phyloP scores from a whole-genome alignment of 2,329 filamentous ascomycete species.

The Colletotrichum aenigma region DNA sequence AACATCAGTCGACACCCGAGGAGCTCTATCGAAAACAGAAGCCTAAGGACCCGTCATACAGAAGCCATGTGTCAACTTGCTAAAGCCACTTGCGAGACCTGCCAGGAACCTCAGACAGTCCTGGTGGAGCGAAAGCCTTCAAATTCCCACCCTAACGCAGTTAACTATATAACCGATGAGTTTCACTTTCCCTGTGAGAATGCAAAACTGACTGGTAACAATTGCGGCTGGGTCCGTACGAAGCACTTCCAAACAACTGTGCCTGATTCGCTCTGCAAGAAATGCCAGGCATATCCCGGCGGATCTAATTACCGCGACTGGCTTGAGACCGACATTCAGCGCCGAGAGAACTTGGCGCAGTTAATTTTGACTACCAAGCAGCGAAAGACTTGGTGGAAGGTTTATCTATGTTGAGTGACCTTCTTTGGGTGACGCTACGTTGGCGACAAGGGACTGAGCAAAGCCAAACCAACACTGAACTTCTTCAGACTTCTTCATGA shows the following conservation, averaged over 20 bases:
- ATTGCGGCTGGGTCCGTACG: not conserved
- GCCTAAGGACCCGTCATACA: not conserved
- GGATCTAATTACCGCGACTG: not conserved
- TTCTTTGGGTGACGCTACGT: not conserved
- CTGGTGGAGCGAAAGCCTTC: not conserved
- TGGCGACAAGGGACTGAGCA: not conserved
- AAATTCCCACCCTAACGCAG: not conserved
- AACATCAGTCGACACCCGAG: not conserved
- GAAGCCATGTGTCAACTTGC: not conserved
- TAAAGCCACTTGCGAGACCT: not conserved
- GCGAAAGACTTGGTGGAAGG: not conserved
- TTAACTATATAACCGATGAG: not conserved
- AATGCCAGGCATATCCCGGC: not conserved
- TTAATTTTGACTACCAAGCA: not conserved
- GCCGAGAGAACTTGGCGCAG: not conserved
- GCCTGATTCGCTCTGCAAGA: not conserved
- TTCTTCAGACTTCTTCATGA: not conserved
- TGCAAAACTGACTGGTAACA: not conserved
- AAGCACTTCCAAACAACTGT: not conserved
- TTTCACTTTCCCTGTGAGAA: not conserved
- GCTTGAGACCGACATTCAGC: not conserved
- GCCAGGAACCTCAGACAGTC: not conserved
- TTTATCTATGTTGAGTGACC: not conserved
- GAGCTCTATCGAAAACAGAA: not conserved
- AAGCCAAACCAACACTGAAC: not conserved